Base-by-base conservation (phyloP, 371 early-diverging fungal species). In the Mucor indicus region DNA sequence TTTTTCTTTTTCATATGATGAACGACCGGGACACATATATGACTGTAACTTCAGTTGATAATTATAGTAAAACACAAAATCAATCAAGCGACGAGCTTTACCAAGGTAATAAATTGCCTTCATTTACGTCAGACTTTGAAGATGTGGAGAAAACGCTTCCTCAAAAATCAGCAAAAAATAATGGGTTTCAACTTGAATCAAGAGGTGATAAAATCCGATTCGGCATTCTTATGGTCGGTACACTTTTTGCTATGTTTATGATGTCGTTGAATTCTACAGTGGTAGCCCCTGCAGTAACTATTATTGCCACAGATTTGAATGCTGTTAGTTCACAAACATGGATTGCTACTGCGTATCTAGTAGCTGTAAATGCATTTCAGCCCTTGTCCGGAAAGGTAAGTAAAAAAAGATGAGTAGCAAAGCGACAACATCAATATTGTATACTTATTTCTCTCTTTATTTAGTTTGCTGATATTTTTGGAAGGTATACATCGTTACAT, bases 201-300 rank as follows among this genome's bases (percentile, higher is more conserved):
- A 50, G n/a, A 35, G 27, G 17, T 16, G 51, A 50, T 30, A 15
- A 17, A 7, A 13, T 48, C 17, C 20, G 50, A 30, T 56, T 50
- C 25, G 11, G 36, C 2, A 6, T 63, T 9, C 24, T 69, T 6
- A 48, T 57, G 15, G 13, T 50, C 32, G 68, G 66, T 38, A 41
- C 69, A 17, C 23, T 57, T 4, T 29, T 85, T 48, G 73, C 77
- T 15, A 75, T 86, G 53, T 89, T 92, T 59, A 78, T 90, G 64
- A 83, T 86, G 8, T 86, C 85, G 20, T 67, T 90, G 25, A 89
- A 90, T 54, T 75, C 80, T 24, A 90, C 90, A 1, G 84, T 90
- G 22, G 79, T 92, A 23, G 87, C 91, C 3, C 86, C 57, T 38
- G 57, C 84, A 13, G 62, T 88, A 16, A 78, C 83, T 49, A 75